A percentile compares a stretch with the other conserved stretches of the same genome.
These are phyloP conservation scores for Backusella liffmaniae DNA, from an alignment of 192 early-diverging fungal genomes.

Conservation along the genomic window DNA sequence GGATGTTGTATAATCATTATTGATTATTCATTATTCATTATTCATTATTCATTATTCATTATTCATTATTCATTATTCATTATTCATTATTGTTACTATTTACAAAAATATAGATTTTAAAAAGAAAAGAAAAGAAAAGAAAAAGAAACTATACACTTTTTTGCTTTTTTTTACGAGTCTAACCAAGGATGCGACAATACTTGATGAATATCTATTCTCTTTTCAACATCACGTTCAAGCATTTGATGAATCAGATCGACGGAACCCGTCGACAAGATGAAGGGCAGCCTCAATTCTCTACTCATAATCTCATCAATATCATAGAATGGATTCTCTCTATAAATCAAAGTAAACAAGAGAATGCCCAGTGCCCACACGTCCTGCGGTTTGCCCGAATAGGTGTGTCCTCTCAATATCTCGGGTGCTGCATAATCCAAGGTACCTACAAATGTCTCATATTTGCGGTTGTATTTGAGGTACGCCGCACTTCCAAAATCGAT, in stretches of 20 bases:
- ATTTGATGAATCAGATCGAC: conserved; percentile 66
- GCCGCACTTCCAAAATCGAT: conserved; percentile 83
- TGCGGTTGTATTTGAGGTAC: conserved; percentile 47
- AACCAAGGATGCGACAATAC: conserved; percentile 80
- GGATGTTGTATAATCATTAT: too few relatives aligned
- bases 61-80: not conserved
- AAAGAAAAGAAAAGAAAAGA: too few relatives aligned
- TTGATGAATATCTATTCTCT: conserved; percentile 73
- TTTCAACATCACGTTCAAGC: conserved; percentile 67
- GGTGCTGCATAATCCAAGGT: conserved; percentile 79
- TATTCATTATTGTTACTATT: not conserved
- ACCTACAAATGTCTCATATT: conserved; percentile 72
- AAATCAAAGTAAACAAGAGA: conserved; percentile 71
- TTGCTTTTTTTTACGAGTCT: not conserved
- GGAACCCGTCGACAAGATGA: conserved; percentile 25
- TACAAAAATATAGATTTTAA: not conserved
- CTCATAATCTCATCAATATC: conserved; percentile 62
- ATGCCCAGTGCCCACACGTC: conserved; percentile 88
- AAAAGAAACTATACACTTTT: not conserved
- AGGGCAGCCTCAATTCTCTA: conserved; percentile 38
- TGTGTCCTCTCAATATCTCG: conserved; percentile 63
- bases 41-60: not conserved
- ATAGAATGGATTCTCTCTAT: conserved; percentile 73
- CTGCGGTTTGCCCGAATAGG: conserved; percentile 72
- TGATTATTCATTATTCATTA: not conserved